These are phyloP conservation scores for Pontederia crassipes DNA, from an alignment of 176 grass and related monocot species.

Conservation along the genomic window DNA sequence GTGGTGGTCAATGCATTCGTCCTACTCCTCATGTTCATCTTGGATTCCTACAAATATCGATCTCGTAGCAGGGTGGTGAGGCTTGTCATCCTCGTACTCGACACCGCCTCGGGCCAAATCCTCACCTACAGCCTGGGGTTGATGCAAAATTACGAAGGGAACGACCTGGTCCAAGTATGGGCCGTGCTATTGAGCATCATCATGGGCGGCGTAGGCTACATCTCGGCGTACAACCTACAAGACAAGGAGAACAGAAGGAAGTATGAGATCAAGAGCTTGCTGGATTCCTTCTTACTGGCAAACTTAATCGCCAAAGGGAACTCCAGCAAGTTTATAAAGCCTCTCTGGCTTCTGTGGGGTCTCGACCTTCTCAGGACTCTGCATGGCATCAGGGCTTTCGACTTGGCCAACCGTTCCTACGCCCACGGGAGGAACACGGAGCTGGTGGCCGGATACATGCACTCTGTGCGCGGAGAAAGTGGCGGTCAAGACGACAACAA, in stretches of 20 bases:
- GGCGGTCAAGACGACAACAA: neutral
- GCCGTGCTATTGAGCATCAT: conserved; percentile 39
- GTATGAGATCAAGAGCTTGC: conserved; percentile 5
- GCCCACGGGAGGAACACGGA: conserved; percentile 11
- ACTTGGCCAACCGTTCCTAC: conserved; percentile 35
- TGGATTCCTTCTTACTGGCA: conserved; percentile 33
- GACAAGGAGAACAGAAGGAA: conserved; percentile 2
- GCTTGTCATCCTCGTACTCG: neutral
- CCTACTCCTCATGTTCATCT: neutral
- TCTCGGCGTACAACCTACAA: conserved; percentile 34
- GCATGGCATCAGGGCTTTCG: conserved; percentile 38
- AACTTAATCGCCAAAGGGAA: conserved; percentile 26
- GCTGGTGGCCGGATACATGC: conserved; percentile 52
- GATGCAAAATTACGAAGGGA: too few species aligned
- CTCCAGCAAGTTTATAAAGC: conserved; percentile 21
- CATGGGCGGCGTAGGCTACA: conserved; percentile 32
- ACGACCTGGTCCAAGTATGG: too few species aligned
- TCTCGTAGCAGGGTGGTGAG: neutral
- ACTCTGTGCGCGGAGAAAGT: conserved; percentile 15
- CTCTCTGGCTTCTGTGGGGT: conserved; percentile 35
- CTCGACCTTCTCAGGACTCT: conserved; percentile 39
- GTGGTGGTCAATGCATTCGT: neutral
- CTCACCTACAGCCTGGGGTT: too few species aligned
- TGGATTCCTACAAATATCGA: neutral
- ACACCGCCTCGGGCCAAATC: neutral